A percentile compares a stretch with the other conserved stretches of the same genome.
These are phyloP conservation scores for Teratosphaeria epicoccoides DNA, from an alignment of 2,329 filamentous ascomycete species.

Conservation along the genomic window DNA sequence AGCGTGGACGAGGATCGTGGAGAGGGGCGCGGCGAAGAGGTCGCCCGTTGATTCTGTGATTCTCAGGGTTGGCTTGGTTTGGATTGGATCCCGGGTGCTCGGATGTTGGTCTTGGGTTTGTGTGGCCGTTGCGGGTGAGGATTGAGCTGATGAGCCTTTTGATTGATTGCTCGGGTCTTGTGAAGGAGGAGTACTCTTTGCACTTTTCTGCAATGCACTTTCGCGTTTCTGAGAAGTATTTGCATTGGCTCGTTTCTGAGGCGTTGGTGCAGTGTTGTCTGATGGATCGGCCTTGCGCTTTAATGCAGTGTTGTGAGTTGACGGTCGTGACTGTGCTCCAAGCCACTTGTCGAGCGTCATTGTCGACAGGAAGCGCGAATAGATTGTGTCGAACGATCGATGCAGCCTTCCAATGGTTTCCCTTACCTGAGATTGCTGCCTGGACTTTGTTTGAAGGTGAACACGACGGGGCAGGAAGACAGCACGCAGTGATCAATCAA, in stretches of 20 bases:
- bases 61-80: conserved; percentile 1
- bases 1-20: conserved; percentile 46
- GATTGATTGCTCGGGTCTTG: background rate
- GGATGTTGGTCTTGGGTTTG: background rate
- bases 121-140: background rate
- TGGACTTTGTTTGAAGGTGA: too few relatives aligned
- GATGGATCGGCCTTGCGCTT: background rate
- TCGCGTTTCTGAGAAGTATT: background rate
- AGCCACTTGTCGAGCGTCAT: background rate
- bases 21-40: conserved; percentile 43
- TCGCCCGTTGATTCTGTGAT: conserved; percentile 29
- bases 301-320: background rate
- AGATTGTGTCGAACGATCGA: too few relatives aligned
- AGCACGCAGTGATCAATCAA: too few relatives aligned
- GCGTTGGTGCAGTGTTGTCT: background rate
- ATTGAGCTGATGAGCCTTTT: background rate
- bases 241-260: background rate
- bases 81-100: too few relatives aligned
- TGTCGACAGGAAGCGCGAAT: too few relatives aligned
- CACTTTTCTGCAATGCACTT: too few relatives aligned
- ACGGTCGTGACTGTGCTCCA: background rate
- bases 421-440: too few relatives aligned
- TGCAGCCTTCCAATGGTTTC: too few relatives aligned
- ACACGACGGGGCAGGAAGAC: too few relatives aligned
- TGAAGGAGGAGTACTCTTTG: too few relatives aligned